phyloP scores from a whole-genome alignment of 2,329 filamentous ascomycete genomes.

The Aspergillus brunneoviolaceus region DNA sequence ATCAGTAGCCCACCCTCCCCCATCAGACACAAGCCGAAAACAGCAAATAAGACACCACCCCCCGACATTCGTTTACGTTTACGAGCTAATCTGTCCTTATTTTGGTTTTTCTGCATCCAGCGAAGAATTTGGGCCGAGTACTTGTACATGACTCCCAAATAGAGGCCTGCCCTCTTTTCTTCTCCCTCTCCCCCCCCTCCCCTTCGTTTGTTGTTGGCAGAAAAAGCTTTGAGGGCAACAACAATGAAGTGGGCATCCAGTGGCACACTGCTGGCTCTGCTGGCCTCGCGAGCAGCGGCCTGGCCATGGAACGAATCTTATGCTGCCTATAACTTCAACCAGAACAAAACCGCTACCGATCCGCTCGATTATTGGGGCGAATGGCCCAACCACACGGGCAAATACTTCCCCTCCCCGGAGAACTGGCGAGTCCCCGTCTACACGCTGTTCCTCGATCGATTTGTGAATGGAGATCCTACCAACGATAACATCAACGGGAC shows the following conservation, averaged over 20 bases:
- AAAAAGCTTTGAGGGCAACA: not conserved
- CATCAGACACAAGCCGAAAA: not conserved
- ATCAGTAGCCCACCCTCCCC: not conserved
- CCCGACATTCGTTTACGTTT: not conserved
- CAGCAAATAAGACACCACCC: not conserved
- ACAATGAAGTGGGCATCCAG: constrained; percentile 29
- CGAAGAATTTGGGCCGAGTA: not conserved
- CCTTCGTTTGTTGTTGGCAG: not conserved
- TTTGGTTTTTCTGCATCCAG: too few species aligned
- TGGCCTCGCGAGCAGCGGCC: constrained; percentile 20
- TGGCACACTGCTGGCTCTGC: constrained; percentile 24
- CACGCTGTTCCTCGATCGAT: constrained; percentile 62
- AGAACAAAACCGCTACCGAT: constrained; percentile 53
- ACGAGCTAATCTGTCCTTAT: not conserved
- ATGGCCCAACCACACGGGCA: constrained; percentile 49
- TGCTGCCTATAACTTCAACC: constrained; percentile 59
- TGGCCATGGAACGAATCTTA: constrained; percentile 51
- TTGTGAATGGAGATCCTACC: constrained; percentile 61
- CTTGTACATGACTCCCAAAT: not conserved
- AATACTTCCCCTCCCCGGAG: constrained; percentile 54
- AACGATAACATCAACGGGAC: constrained; percentile 64
- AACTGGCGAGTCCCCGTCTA: constrained; percentile 67
- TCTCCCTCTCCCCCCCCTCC: not conserved
- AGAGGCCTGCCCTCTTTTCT: not conserved
- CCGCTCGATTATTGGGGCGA: constrained; percentile 59